phyloP scores from a whole-genome alignment of 148 eudicot genomes.

The Chenopodium quinoa region DNA sequence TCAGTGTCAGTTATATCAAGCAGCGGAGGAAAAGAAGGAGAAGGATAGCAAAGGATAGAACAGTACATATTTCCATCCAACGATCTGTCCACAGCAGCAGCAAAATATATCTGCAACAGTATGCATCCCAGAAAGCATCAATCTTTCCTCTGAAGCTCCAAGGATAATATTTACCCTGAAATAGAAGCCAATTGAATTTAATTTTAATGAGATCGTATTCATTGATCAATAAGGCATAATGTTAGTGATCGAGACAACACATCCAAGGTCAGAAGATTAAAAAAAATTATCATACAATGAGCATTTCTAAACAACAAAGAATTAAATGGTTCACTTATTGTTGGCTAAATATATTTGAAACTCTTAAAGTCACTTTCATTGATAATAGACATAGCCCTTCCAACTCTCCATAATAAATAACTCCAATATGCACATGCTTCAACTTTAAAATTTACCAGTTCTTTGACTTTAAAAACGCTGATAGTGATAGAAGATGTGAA shows the following conservation, averaged over 20 bases:
- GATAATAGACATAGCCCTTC: background rate
- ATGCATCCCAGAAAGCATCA: conserved; percentile 83
- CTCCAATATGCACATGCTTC: background rate
- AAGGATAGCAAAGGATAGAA: conserved; percentile 23
- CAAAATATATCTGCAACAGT: conserved; percentile 84
- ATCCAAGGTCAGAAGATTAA: background rate
- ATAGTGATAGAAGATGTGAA: background rate
- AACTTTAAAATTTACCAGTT: background rate
- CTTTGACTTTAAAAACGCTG: background rate
- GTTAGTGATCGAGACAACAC: background rate
- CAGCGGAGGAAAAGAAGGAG: background rate
- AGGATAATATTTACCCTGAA: conserved; percentile 57
- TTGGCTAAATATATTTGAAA: background rate
- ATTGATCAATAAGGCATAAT: background rate
- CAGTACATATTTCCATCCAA: conserved; percentile 93
- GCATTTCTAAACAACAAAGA: background rate
- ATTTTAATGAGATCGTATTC: background rate
- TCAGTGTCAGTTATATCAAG: background rate
- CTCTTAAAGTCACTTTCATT: conserved; percentile 2
- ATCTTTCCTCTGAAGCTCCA: conserved; percentile 65
- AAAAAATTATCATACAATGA: background rate
- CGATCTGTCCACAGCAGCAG: conserved; percentile 82
- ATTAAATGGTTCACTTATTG: background rate
- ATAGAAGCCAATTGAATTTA: background rate
- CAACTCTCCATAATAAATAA: background rate